These are phyloP conservation scores for Ophiostoma piceae DNA, from an alignment of 2,329 filamentous ascomycete genomes.

Conservation along the genomic window DNA sequence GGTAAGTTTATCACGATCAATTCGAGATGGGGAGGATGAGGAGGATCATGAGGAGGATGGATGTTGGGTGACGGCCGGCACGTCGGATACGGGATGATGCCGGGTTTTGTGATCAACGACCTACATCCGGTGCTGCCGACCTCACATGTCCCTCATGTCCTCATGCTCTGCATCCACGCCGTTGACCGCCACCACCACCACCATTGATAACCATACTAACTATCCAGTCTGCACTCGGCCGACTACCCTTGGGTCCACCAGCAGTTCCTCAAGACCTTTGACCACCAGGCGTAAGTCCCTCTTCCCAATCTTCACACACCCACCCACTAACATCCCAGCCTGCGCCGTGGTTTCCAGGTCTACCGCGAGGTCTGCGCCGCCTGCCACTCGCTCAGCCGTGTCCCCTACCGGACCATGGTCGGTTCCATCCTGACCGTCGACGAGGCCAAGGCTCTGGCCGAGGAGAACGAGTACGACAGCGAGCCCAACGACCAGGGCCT, in stretches of 20 bases:
- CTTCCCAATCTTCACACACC: conserved; percentile 41
- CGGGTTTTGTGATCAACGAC: neutral
- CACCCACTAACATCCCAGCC: conserved; percentile 46
- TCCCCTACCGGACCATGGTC: conserved; percentile 89
- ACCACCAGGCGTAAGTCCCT: conserved; percentile 81
- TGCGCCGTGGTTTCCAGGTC: conserved; percentile 98
- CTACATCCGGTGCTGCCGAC: neutral
- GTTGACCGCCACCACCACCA: neutral
- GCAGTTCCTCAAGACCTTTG: conserved; percentile 91
- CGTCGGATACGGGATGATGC: neutral
- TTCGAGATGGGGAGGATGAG: too few species aligned
- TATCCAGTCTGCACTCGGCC: conserved; percentile 75
- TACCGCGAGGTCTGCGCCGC: conserved; percentile 97
- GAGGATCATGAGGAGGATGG: neutral
- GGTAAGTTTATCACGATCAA: conserved; percentile 60
- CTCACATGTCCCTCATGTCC: too few species aligned
- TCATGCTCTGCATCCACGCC: neutral
- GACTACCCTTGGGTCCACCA: conserved; percentile 93
- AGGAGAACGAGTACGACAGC: conserved; percentile 97
- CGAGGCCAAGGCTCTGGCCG: conserved; percentile 93
- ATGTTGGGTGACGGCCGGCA: neutral
- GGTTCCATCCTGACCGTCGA: conserved; percentile 91
- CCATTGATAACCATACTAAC: conserved; percentile 30
- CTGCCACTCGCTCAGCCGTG: conserved; percentile 92
- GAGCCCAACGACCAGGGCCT: conserved; percentile 98